A percentile compares a stretch with the other conserved stretches of the same genome.
Conservation (phyloP, 176 grass and related monocot genomes). For the Stipa capillata region DNA sequence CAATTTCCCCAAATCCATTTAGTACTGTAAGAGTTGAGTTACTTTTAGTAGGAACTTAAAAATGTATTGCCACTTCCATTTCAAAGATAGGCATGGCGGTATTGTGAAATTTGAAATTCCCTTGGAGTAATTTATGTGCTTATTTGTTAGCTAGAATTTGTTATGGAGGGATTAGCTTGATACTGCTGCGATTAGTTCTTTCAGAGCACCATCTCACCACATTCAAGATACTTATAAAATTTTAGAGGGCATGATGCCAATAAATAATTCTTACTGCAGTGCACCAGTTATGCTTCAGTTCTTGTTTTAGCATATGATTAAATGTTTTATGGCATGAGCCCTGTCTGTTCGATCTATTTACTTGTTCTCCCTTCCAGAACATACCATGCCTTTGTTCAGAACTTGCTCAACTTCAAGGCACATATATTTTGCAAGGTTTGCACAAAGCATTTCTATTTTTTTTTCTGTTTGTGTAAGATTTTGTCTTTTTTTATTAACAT, state of each 20-base stretch:
- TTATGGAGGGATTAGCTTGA: not conserved
- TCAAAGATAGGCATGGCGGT: not conserved
- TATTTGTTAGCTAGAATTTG: not conserved
- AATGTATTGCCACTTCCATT: not conserved
- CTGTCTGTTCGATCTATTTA: constrained; percentile 9
- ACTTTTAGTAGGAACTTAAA: not conserved
- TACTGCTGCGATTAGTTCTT: not conserved
- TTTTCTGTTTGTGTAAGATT: constrained; percentile 14
- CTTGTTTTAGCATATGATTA: not conserved
- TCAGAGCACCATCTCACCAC: not conserved
- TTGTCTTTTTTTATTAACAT: not conserved
- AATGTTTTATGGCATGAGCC: not conserved
- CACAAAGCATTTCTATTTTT: not conserved
- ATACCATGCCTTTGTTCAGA: constrained; percentile 96
- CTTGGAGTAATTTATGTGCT: not conserved
- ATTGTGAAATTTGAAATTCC: not conserved
- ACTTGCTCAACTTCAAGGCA: constrained; percentile 99
- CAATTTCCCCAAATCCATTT: not conserved
- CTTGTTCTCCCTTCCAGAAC: constrained; percentile 52
- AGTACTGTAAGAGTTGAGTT: not conserved
- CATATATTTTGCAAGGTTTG: constrained; percentile 98
- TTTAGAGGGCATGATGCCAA: not conserved
- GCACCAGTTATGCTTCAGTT: not conserved
- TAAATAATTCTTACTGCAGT: constrained; percentile 5
- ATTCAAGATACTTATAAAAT: not conserved